Base-by-base conservation (phyloP, 495 filamentous ascomycete genomes). In the Rhypophila decipiens region DNA sequence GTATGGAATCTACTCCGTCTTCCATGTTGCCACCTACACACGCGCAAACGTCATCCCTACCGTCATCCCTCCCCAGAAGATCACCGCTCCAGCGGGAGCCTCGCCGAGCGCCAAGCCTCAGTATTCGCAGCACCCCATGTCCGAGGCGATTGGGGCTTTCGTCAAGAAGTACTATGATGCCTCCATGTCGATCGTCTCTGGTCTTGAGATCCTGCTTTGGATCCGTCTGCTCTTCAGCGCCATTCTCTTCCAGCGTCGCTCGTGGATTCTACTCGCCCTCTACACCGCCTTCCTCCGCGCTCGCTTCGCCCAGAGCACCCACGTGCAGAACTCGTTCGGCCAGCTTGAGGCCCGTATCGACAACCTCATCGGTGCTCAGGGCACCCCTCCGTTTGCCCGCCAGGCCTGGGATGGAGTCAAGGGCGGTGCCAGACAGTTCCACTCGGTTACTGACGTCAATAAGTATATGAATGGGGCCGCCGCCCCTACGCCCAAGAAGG, bases 131-230 rank as follows among this genome's bases (percentile, higher is more conserved):
- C 84, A 83, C 57, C 74, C 85, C 24, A 60, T 87, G 20, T 80
- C 86, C 13, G 88, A 96, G 45, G 79, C 73, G 49, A 95, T 98
- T 63, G 88, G 88, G 41, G 72, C 73, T 50, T 98, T 98, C 61
- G 90, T 98, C 65, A 98, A 96, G 80, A 81, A 90, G 63, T 95
- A 97, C 76, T 97, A 97, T 61, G 94, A 97, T 64, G 68, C 78
- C 39, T 83, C 84, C 55, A 93, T 93, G 87, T 85, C 83, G 51
- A 75, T 91, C 24, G 87, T 93, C 24, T 80, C 87, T 13, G 64
- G 67, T 24, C 78, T 93, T 24, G 87, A 93, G 65, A 82, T 93
- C 47, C 63, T 77, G 19, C 80, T 97, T 47, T 89, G 89, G 80
- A 72, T 85, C 66, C 89, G 94, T 58, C 64, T 98, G 46, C 66